A percentile compares a stretch with the other conserved stretches of the same genome.
These are phyloP conservation scores for Coprinellus micaceus DNA, from an alignment of 768 basidiomycete genomes.

Conservation along the genomic window DNA sequence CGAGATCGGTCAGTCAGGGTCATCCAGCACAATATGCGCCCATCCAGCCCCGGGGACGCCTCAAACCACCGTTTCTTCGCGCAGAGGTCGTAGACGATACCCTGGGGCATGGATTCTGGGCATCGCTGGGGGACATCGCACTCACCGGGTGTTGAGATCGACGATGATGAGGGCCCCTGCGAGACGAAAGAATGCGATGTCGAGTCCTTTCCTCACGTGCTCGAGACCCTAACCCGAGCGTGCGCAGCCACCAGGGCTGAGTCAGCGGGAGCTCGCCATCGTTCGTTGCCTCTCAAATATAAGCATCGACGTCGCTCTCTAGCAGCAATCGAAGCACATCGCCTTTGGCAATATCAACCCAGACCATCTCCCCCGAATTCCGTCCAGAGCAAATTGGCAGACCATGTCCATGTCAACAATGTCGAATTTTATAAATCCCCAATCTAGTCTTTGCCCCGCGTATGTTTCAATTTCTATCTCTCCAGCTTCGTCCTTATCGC, in stretches of 20 bases:
- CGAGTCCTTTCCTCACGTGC: not conserved
- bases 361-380: not conserved
- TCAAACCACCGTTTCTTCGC: slow-evolving; percentile 11
- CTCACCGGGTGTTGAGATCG: slow-evolving; percentile 38
- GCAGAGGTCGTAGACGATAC: slow-evolving; percentile 2
- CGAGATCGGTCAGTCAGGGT: slow-evolving; percentile 25
- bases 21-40: slow-evolving; percentile 36
- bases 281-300: slow-evolving; percentile 6
- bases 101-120: slow-evolving; percentile 7
- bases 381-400: slow-evolving; percentile 68
- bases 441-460: slow-evolving; percentile 96
- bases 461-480: slow-evolving; percentile 36
- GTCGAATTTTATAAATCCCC: slow-evolving; percentile 68
- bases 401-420: slow-evolving; percentile 72
- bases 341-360: slow-evolving; percentile 5
- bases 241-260: slow-evolving; percentile 23
- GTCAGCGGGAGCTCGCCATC: slow-evolving; percentile 16
- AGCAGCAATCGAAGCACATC: not conserved
- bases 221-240: not conserved
- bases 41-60: slow-evolving; percentile 46
- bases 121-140: slow-evolving; percentile 14
- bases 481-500: slow-evolving; percentile 13
- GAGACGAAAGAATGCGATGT: not conserved
- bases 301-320: slow-evolving; percentile 18
- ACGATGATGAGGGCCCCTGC: slow-evolving; percentile 27